Evolutionary conservation across 2,329 filamentous ascomycete species (phyloP), one percentile per base, ranked within the genome.

Genomic region (Aspergillaceae sp.): DNA sequence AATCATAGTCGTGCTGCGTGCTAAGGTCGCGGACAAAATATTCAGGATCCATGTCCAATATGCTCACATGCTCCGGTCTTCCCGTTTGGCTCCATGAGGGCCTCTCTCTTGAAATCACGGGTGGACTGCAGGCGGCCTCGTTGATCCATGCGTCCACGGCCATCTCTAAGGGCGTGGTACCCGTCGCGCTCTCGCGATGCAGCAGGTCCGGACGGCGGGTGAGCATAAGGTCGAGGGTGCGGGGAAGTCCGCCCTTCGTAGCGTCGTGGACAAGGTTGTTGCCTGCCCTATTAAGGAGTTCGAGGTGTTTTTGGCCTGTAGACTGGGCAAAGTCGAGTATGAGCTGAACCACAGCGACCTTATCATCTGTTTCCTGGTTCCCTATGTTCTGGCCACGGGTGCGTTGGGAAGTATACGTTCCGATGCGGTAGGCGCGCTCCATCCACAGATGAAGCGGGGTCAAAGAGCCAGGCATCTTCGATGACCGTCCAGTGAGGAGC

Each of bases 151-250:
- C 46, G 32, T 58, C 56, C 5, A 55, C 55, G 2, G 59, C 60
- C 30, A 66, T 50, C 11, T 92, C 86, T 29, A 76, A 73, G 0
- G 87, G 83, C 0, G 86, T 92, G 10, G 78, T 75, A 1, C 87
- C 87, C 0, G 85, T 85, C 0, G 85, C 79, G 54, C 90, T 90
- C 61, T 92, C 87, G 26, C 82, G 77, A 54, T 78, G 75, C 0
- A 88, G 67, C 1, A 89, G 70, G 28, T 73, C 71, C 0, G 83
- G 78, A 11, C 77, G 72, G 52, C 69, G 69, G 7, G 76, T 67
- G 7, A 89, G 65, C 36, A 68, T 58, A 7, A 55, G 10, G 10
- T 56, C 46, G 3, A 86, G 81, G 29, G 86, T 73, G 53, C 80
- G 69, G 9, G 74, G 72, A 1, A 82, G 67, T 34, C 79, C 75